phyloP scores from a whole-genome alignment of 257 asterid genomes.

The Gardenia jasminoides region DNA sequence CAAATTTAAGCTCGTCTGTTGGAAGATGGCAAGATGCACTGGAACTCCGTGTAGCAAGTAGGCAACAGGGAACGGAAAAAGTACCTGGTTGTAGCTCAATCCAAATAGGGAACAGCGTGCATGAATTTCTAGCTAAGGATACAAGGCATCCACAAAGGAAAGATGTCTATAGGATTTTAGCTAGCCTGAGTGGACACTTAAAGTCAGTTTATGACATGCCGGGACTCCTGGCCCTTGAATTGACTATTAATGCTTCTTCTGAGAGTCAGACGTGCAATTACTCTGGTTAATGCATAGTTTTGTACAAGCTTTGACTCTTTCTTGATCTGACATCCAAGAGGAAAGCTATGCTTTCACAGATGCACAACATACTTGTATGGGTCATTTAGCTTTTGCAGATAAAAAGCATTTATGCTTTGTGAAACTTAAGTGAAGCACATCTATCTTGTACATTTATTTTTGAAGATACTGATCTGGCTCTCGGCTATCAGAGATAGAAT shows the following conservation, averaged over 20 bases:
- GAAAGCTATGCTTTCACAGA: too few relatives aligned
- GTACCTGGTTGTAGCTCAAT: constrained; percentile 54
- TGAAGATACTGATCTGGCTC: background rate
- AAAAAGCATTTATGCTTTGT: background rate
- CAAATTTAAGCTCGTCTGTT: constrained; percentile 38
- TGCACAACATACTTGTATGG: background rate
- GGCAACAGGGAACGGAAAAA: constrained; percentile 31
- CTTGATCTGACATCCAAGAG: too few relatives aligned
- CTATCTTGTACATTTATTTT: background rate
- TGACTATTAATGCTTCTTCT: background rate
- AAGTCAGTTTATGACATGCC: constrained; percentile 19
- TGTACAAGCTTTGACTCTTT: too few relatives aligned
- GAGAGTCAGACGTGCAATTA: background rate
- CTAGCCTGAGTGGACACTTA: constrained; percentile 37
- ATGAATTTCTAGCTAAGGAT: constrained; percentile 54
- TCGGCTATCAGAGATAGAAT: background rate
- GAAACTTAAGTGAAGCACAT: background rate
- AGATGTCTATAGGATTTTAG: constrained; percentile 35
- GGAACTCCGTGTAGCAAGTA: constrained; percentile 27
- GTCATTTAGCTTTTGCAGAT: background rate
- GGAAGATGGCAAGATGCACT: constrained; percentile 43
- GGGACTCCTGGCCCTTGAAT: background rate
- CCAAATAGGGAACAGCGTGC: constrained; percentile 49
- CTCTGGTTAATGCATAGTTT: background rate
- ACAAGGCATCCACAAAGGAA: constrained; percentile 29